Base-by-base conservation (phyloP, 148 eudicot genomes). In the Camellia japonica region DNA sequence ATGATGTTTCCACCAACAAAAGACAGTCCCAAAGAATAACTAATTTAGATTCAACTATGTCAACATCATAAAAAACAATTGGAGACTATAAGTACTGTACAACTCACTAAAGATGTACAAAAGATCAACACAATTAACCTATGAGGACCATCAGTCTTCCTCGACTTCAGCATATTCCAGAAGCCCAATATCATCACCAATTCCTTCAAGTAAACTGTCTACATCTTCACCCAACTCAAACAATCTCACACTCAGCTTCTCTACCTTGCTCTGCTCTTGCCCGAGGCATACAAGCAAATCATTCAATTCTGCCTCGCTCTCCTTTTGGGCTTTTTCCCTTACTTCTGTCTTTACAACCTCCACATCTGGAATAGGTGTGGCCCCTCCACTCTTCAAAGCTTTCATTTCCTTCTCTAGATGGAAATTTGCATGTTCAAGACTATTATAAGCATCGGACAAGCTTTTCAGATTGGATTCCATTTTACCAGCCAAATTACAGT, bases 231-330 rank as follows among this genome's bases (percentile, higher is more conserved):
- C 98, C 79, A 96, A 80, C 81, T 92, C 98, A 73, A 82, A 38
- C 78, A 96, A 80, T 80, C 91, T 91, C 2, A 85, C 64, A 38
- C 86, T 90, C 54, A 95, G 92, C 84, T 81, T 89, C 83, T 95
- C 99, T 6, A 95, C 99, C 80, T 88, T 93, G 83, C 91, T 96
- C 86, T 96, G 99, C 75, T 96, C 99, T 91, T 95, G 99, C 51
- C 99, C 99, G 41, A 95, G 90, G 80, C 99, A 95, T 41, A 95
- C 94, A 23, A 96, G 93, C 83, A 96, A 75, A 83, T 96, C 99
- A 51, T 72, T 92, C 80, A 92, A 87, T 86, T 93, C 97, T 1
- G 82, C 97, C 80, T 96, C 99, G 61, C 95, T 93, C 80, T 96
- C 99, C 86, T 90, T 91, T 69, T 86, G 92, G 42, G 94, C 92